Conservation (phyloP, 495 filamentous ascomycete genomes). For the Lentithecium fluviatile region DNA sequence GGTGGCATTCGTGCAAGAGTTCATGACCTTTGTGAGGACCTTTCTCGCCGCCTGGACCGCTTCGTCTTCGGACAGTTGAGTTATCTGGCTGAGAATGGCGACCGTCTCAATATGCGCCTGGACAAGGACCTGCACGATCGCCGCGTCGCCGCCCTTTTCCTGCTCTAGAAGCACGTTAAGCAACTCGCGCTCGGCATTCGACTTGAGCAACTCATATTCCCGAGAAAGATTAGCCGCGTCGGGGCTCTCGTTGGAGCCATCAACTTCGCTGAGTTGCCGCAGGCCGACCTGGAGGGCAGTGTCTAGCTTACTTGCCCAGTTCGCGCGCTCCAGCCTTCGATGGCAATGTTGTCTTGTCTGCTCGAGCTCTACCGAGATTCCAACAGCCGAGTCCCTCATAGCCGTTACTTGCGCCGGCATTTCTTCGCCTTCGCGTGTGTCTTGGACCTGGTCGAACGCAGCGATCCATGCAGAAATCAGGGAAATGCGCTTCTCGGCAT, state of each 20-base stretch:
- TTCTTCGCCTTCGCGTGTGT: slow-evolving; percentile 63
- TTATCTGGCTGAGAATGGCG: slow-evolving; percentile 72
- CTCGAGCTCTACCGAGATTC: slow-evolving; percentile 83
- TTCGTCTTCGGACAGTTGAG: slow-evolving; percentile 76
- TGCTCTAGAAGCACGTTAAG: slow-evolving; percentile 75
- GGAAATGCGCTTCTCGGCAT: slow-evolving; percentile 79
- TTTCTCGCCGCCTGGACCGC: slow-evolving; percentile 75
- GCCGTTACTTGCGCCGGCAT: slow-evolving; percentile 64
- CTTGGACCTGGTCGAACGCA: slow-evolving; percentile 83
- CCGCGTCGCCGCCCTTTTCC: slow-evolving; percentile 76
- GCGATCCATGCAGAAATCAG: slow-evolving; percentile 88
- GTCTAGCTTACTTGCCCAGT: slow-evolving; percentile 84
- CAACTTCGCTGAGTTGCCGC: slow-evolving; percentile 69
- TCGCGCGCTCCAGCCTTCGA: slow-evolving; percentile 70
- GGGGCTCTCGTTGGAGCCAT: slow-evolving; percentile 64
- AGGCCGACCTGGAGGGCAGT: slow-evolving; percentile 84
- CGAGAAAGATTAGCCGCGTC: slow-evolving; percentile 71
- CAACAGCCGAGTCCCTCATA: slow-evolving; percentile 84
- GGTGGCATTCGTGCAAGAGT: slow-evolving; percentile 66
- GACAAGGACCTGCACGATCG: slow-evolving; percentile 74
- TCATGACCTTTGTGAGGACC: slow-evolving; percentile 77
- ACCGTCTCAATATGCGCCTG: slow-evolving; percentile 91
- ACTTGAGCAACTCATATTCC: slow-evolving; percentile 81
- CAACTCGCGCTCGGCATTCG: slow-evolving; percentile 78
- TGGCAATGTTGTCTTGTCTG: slow-evolving; percentile 85